Evolutionary conservation across 306 rosid species (phyloP), one percentile per base, ranked within the genome.

Genomic region (Acmispon strigosus): DNA sequence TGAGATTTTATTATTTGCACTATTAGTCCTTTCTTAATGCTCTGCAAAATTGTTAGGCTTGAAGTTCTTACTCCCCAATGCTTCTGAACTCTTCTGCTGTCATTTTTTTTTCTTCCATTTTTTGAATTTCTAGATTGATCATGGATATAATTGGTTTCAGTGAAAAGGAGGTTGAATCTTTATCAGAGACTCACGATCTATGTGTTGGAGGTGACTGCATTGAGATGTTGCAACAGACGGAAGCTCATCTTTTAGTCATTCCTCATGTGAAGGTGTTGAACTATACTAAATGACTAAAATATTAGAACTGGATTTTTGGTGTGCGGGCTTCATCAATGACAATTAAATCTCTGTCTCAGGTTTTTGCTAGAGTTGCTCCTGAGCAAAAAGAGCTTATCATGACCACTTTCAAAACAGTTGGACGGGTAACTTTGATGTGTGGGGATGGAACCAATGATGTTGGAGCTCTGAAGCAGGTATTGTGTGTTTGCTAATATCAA

Each of bases 371-470:
- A 79, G 99, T 95, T 82, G 99, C 99, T 79, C 99, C 99, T 2
- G 96, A 89, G 83, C 99, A 95, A 76, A 95, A 95, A 74, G 99
- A 95, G 82, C 96, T 95, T 68, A 95, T 95, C 78, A 69, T 95
- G 96, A 95, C 99, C 69, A 91, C 97, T 65, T 94, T 83, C 70
- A 95, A 95, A 80, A 82, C 94, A 50, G 99, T 95, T 41, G 99
- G 99, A 76, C 83, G 99, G 78, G 41, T 86, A 57, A 91, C 99
- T 14, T 78, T 95, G 85, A 95, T 95, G 99, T 95, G 99, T 80
- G 99, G 99, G 39, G 97, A 95, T 82, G 99, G 99, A 69, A 95
- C 99, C 49, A 95, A 95, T 70, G 99, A 95, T 39, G 99, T 95
- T 69, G 99, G 99, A 71, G 99, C 99, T 65, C 81, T 95, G 70